A percentile compares a stretch with the other conserved stretches of the same genome.
These are phyloP conservation scores for Cutaneotrichosporon spelunceum DNA, from an alignment of 1,284 basidiomycete genomes.

Conservation along the genomic window DNA sequence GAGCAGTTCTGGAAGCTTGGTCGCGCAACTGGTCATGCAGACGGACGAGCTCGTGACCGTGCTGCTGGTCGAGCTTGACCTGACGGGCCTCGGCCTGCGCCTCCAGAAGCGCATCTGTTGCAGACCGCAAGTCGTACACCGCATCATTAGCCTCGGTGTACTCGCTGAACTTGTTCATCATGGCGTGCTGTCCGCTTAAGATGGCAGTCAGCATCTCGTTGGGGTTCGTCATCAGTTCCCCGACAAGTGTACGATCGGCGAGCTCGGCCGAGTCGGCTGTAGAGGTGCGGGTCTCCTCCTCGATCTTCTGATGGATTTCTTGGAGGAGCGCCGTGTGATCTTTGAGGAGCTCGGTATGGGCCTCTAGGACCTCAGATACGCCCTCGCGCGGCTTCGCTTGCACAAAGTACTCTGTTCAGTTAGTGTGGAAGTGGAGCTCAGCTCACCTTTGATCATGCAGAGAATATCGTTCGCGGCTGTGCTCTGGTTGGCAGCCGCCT, in stretches of 20 bases:
- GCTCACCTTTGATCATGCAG: constrained; percentile 17
- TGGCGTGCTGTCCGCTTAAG: constrained; percentile 17
- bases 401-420: constrained; percentile 14
- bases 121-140: constrained; percentile 17
- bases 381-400: constrained; percentile 1
- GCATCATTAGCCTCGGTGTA: constrained; percentile 10
- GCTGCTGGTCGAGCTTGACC: constrained; percentile 9
- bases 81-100: constrained; percentile 13
- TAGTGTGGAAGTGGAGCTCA: not conserved
- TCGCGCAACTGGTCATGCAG: constrained; percentile 12
- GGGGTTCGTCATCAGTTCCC: constrained; percentile 1
- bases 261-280: not conserved
- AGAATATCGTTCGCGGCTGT: constrained; percentile 8
- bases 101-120: constrained; percentile 20
- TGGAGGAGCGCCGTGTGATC: constrained; percentile 19
- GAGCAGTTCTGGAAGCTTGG: constrained; percentile 1
- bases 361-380: constrained; percentile 12
- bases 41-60: constrained; percentile 3
- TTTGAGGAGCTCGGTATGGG: constrained; percentile 16
- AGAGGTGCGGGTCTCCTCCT: constrained; percentile 13
- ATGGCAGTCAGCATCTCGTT: constrained; percentile 19
- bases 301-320: constrained; percentile 18
- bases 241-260: constrained; percentile 3
- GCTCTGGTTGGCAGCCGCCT: constrained; percentile 9
- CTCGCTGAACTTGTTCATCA: constrained; percentile 20